Evolutionary conservation across 768 basidiomycete genomes (phyloP).

Genomic region (Kwoniella dendrophila): DNA sequence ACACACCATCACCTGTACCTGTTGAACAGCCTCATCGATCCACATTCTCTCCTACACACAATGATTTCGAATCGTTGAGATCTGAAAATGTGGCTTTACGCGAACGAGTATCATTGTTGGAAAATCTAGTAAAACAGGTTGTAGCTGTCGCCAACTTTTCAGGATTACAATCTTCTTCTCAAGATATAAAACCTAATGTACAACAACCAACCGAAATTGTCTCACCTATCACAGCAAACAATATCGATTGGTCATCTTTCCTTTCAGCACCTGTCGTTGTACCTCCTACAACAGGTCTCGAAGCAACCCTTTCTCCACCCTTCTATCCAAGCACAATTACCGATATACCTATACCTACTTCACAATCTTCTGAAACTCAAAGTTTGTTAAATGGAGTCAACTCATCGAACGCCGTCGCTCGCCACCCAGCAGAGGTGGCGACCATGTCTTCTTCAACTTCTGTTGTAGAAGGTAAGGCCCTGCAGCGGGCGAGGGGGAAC

Average conservation of each 20-base stretch:
- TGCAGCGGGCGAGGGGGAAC: slow-evolving; percentile 52
- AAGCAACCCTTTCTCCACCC: slow-evolving; percentile 24
- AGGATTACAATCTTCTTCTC: slow-evolving; percentile 8
- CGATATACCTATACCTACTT: background rate
- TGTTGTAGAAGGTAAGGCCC: slow-evolving; percentile 33
- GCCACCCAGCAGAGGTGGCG: slow-evolving; percentile 56
- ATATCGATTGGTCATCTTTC: slow-evolving; percentile 19
- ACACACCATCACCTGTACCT: background rate
- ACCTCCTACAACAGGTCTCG: slow-evolving; percentile 14
- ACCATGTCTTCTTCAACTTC: slow-evolving; percentile 32
- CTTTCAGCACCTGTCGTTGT: slow-evolving; percentile 11
- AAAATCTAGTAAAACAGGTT: slow-evolving; percentile 45
- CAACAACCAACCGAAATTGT: slow-evolving; percentile 1
- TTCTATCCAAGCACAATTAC: slow-evolving; percentile 12
- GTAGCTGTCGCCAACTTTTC: slow-evolving; percentile 42
- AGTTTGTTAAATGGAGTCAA: slow-evolving; percentile 1
- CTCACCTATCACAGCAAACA: slow-evolving; percentile 7
- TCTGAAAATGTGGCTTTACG: slow-evolving; percentile 40
- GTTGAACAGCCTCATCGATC: background rate
- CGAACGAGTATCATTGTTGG: slow-evolving; percentile 39
- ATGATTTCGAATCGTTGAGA: slow-evolving; percentile 12
- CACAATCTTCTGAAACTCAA: slow-evolving; percentile 8
- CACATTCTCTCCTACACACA: background rate
- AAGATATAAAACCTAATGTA: background rate
- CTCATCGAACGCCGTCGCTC: slow-evolving; percentile 39